Base-by-base conservation (phyloP, 305 asterid species). In the Salvia sclarea region DNA sequence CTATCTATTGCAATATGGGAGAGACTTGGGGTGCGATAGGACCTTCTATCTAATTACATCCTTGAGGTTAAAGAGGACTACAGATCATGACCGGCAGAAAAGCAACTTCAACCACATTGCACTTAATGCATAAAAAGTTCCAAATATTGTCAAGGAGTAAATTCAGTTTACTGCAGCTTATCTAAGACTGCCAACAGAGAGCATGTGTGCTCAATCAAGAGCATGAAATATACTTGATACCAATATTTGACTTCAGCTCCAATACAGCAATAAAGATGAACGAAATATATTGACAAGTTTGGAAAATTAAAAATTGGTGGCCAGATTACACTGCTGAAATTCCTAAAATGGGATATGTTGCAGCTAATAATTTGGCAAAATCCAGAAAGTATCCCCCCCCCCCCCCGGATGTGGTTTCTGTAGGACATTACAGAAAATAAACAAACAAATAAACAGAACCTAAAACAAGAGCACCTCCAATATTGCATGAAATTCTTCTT, bases 401-500 rank as follows among this genome's bases (percentile, higher is more conserved):
- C 13, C 22, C 13, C 5, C 1, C 3, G 5, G 2, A 55, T 30
- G 31, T 40, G 28, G n/a, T 49, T 18, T 3, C 31, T 40, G 12
- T 37, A 61, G 40, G 24, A 50, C 17, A 61, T 43, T 21, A 16
- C 33, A 43, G n/a, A 31, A 22, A 45, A 55, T 12, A 5, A 13
- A 9, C 38, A 24, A 61, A 55, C n/a, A 45, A 17, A 49, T 2
- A 41, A 52, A 52, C 45, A 33, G 50, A 28, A 57, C 40, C 43
- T 50, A 28, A 28, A 61, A 76, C 25, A 41, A 68, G 68, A 69
- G 33, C 33, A 90, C 98, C 97, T 93, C 95, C 78, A 93, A 78
- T 84, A 88, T 90, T 70, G 96, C 94, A 78, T 90, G 96, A 76
- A 93, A 93, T 81, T 93, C 97, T 78, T 93, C 98, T 68, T 80